phyloP scores from a whole-genome alignment of 768 basidiomycete species.

The Dentipellis fragilis region DNA sequence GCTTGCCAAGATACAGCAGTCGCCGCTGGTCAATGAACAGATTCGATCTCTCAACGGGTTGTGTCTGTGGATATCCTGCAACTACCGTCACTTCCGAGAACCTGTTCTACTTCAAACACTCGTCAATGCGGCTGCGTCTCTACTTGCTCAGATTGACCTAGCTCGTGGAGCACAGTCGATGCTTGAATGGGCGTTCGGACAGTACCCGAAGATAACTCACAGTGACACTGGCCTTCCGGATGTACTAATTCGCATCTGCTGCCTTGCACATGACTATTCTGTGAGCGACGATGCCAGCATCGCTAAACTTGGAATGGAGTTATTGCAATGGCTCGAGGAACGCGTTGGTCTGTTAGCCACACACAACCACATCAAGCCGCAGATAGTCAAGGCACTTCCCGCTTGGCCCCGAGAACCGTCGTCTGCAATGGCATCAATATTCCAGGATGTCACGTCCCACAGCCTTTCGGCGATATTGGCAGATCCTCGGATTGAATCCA shows the following conservation, averaged over 20 bases:
- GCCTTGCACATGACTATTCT: constrained; percentile 47
- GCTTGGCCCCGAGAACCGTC: constrained; percentile 70
- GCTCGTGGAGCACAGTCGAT: constrained; percentile 63
- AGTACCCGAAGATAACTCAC: constrained; percentile 31
- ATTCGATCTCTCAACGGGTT: constrained; percentile 63
- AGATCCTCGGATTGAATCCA: constrained; percentile 51
- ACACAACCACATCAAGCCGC: constrained; percentile 25
- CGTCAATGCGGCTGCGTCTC: constrained; percentile 51
- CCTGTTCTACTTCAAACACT: constrained; percentile 56
- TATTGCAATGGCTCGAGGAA: constrained; percentile 56
- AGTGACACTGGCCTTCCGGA: constrained; percentile 50
- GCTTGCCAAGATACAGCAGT: constrained; percentile 52
- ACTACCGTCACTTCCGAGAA: constrained; percentile 44
- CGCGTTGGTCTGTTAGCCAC: constrained; percentile 35
- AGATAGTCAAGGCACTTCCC: constrained; percentile 48
- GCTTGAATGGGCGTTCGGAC: constrained; percentile 63
- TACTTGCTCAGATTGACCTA: constrained; percentile 63
- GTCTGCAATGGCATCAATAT: constrained; percentile 31
- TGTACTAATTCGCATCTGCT: constrained; percentile 59
- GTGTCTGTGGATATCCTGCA: constrained; percentile 62
- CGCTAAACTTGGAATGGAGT: constrained; percentile 30
- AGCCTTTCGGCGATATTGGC: constrained; percentile 45
- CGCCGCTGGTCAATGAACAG: constrained; percentile 78
- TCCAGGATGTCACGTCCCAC: constrained; percentile 34
- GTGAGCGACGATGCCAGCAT: constrained; percentile 20